These are phyloP conservation scores for Kalmanozyma brasiliensis DNA, from an alignment of 1,284 basidiomycete species.

Conservation along the genomic window DNA sequence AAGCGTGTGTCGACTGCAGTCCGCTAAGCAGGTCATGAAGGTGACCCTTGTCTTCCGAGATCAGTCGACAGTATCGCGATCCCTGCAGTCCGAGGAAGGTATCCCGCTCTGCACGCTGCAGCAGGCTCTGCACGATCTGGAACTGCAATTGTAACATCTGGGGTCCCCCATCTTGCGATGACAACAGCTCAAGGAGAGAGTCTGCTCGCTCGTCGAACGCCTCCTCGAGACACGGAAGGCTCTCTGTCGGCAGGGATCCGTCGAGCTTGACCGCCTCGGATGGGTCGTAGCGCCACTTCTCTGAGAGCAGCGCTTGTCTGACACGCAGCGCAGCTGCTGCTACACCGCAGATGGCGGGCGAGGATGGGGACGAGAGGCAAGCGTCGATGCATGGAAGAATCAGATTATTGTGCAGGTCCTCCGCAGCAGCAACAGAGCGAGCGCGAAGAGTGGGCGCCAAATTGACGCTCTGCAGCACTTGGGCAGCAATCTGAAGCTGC, in stretches of 20 bases:
- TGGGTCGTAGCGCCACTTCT: slow-evolving; percentile 44
- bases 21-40: slow-evolving; percentile 9
- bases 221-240: slow-evolving; percentile 23
- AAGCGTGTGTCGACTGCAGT: background rate
- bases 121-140: slow-evolving; percentile 32
- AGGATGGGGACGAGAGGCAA: background rate
- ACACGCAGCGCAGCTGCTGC: slow-evolving; percentile 38
- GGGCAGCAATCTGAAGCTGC: slow-evolving; percentile 30
- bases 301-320: slow-evolving; percentile 28
- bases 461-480: slow-evolving; percentile 33
- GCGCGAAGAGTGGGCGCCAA: slow-evolving; percentile 28
- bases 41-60: slow-evolving; percentile 5
- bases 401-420: slow-evolving; percentile 29
- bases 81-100: slow-evolving; percentile 4
- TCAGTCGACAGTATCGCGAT: slow-evolving; percentile 29
- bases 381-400: slow-evolving; percentile 37
- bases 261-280: slow-evolving; percentile 44
- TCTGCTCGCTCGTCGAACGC: slow-evolving; percentile 36
- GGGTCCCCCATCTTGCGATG: background rate
- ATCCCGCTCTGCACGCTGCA: slow-evolving; percentile 45
- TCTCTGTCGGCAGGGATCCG: slow-evolving; percentile 33
- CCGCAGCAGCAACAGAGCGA: slow-evolving; percentile 31
- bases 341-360: slow-evolving; percentile 9
- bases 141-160: slow-evolving; percentile 17
- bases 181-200: slow-evolving; percentile 23